Conservation (phyloP, 164 flowering plant genomes). For the Aristolochia fimbriata region DNA sequence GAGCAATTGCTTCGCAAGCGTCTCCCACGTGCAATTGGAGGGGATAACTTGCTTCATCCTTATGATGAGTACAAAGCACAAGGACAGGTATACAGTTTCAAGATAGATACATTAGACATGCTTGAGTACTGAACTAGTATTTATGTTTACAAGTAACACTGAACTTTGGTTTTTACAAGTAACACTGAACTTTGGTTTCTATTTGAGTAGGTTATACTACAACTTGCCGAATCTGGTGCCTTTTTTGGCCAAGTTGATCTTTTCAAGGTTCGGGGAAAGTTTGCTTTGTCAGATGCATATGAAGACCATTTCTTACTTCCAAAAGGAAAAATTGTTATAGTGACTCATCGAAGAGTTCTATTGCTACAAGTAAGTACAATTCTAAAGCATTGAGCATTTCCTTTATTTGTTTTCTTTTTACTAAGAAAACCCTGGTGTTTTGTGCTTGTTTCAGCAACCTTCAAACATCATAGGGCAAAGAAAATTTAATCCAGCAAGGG, state of each 20-base stretch:
- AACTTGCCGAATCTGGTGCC: constrained; percentile 90
- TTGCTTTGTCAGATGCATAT: constrained; percentile 97
- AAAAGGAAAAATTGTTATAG: constrained; percentile 61
- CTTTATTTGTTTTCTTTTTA: not conserved
- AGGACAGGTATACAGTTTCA: constrained; percentile 63
- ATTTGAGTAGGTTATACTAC: constrained; percentile 67
- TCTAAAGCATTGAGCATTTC: not conserved
- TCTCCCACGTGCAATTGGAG: constrained; percentile 86
- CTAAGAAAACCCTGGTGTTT: not conserved
- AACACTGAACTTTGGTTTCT: not conserved
- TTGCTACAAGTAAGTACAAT: constrained; percentile 60
- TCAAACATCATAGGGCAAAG: constrained; percentile 62
- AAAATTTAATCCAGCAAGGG: constrained; percentile 92
- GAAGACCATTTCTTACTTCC: constrained; percentile 91
- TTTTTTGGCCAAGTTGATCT: constrained; percentile 94
- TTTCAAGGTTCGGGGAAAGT: constrained; percentile 93
- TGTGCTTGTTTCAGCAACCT: constrained; percentile 50
- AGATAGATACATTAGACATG: no score
- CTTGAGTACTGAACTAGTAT: no score
- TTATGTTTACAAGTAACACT: no score
- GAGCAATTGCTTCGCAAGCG: constrained; percentile 91
- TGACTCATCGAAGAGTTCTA: constrained; percentile 87
- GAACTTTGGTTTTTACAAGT: not conserved
- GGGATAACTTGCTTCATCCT: constrained; percentile 87
- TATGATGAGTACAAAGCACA: constrained; percentile 88